A percentile compares a stretch with the other conserved stretches of the same genome.
These are phyloP conservation scores for Suhomyces taliae DNA, from an alignment of 1,139 yeast genomes.

Conservation along the genomic window DNA sequence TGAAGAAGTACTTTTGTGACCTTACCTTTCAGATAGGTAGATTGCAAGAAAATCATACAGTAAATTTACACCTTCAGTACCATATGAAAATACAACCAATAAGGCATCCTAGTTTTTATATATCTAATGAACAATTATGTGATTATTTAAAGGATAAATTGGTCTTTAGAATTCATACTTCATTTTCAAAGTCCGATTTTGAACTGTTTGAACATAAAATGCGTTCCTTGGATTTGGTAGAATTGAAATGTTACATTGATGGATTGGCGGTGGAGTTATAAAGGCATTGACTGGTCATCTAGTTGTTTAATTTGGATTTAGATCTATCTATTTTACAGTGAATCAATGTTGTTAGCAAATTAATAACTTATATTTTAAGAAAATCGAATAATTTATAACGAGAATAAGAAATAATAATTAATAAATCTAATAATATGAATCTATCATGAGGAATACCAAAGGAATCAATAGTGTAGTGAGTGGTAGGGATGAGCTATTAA, in stretches of 20 bases:
- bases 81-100: constrained; percentile 1
- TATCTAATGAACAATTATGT: constrained; percentile 12
- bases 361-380: too few relatives aligned
- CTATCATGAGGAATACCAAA: too few relatives aligned
- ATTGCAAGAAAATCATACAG: background rate
- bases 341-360: background rate
- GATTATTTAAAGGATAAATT: constrained; percentile 11
- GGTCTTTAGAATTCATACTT: constrained; percentile 1
- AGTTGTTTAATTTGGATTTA: too few relatives aligned
- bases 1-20: constrained; percentile 7
- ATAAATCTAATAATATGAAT: too few relatives aligned
- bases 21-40: constrained; percentile 3
- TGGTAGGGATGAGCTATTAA: too few relatives aligned
- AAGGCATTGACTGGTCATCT: too few relatives aligned
- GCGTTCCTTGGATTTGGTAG: constrained; percentile 5
- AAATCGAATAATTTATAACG: background rate
- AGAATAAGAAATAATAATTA: background rate
- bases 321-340: background rate
- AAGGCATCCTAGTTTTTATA: constrained; percentile 1
- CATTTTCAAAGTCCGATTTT: constrained; percentile 2
- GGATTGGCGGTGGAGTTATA: constrained; percentile 11
- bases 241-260: constrained; percentile 9
- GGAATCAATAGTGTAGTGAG: too few relatives aligned
- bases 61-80: constrained; percentile 6
- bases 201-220: constrained; percentile 8